phyloP scores from a whole-genome alignment of 2,329 filamentous ascomycete species.

The Sporothrix mexicana region DNA sequence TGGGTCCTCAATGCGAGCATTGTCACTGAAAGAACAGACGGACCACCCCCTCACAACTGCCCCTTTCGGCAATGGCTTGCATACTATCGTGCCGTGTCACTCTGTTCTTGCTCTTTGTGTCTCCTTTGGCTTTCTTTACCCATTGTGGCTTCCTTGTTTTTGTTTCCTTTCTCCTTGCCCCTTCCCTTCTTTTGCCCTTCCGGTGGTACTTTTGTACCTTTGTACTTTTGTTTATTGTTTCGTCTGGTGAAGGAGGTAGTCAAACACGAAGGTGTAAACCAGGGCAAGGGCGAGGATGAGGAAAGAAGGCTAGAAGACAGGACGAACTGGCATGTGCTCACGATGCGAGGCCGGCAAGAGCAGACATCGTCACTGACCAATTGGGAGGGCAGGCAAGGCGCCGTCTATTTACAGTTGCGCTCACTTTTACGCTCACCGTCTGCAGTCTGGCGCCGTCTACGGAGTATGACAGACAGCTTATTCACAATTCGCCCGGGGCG shows the following conservation, averaged over 20 bases:
- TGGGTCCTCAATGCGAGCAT: conserved; percentile 16
- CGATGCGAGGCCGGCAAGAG: neutral
- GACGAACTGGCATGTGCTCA: neutral
- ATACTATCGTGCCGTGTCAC: neutral
- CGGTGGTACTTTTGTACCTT: no score
- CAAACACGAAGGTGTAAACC: no score
- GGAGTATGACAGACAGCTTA: no score
- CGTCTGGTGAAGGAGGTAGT: neutral
- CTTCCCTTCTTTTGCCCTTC: neutral
- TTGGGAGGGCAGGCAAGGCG: neutral
- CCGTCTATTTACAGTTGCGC: neutral
- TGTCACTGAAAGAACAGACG: neutral
- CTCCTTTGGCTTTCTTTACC: neutral
- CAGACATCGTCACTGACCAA: neutral
- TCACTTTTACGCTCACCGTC: neutral
- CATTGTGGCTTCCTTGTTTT: neutral
- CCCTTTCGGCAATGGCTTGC: conserved; percentile 2
- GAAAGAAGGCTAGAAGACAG: neutral
- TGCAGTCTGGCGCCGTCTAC: neutral
- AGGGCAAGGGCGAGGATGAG: neutral
- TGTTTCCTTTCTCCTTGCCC: neutral
- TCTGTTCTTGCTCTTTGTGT: neutral
- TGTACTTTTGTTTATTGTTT: neutral
- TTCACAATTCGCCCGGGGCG: neutral
- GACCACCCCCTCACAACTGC: neutral